These are phyloP conservation scores for Trametes meyenii DNA, from an alignment of 768 basidiomycete species.

Conservation along the genomic window DNA sequence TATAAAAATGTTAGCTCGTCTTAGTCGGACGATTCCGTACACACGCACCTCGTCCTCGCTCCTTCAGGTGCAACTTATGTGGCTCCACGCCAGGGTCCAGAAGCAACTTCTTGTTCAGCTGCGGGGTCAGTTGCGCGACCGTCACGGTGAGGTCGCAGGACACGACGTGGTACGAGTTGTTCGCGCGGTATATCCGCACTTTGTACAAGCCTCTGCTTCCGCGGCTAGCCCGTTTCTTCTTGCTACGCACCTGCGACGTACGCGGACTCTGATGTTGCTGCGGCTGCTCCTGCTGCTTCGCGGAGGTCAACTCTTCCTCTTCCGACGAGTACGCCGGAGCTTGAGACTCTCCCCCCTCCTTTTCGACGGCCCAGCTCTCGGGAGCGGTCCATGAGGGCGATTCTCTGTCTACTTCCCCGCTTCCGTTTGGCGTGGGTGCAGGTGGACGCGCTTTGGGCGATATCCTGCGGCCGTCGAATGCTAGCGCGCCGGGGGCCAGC, in stretches of 20 bases:
- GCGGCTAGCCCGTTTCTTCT: slow-evolving; percentile 15
- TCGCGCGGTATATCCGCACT: slow-evolving; percentile 78
- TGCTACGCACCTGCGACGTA: slow-evolving; percentile 21
- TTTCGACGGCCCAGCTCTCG: slow-evolving; percentile 75
- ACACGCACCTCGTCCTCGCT: slow-evolving; percentile 67
- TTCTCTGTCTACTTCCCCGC: slow-evolving; percentile 27
- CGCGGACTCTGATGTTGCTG: not conserved
- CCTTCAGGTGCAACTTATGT: slow-evolving; percentile 74
- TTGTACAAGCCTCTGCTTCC: slow-evolving; percentile 40
- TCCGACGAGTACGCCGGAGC: slow-evolving; percentile 47
- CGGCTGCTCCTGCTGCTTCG: slow-evolving; percentile 4
- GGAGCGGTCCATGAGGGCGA: slow-evolving; percentile 62
- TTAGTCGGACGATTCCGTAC: slow-evolving; percentile 25
- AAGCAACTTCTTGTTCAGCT: slow-evolving; percentile 61
- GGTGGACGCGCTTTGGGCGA: slow-evolving; percentile 51
- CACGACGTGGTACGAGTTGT: slow-evolving; percentile 72
- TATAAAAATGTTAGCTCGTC: slow-evolving; percentile 33
- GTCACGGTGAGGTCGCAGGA: slow-evolving; percentile 64
- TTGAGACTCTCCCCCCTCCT: slow-evolving; percentile 42
- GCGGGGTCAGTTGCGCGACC: slow-evolving; percentile 64
- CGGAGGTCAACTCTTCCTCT: slow-evolving; percentile 36
- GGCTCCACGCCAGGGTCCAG: slow-evolving; percentile 53
- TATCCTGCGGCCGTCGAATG: slow-evolving; percentile 42
- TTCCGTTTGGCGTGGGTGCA: slow-evolving; percentile 8
- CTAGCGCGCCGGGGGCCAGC: slow-evolving; percentile 24